phyloP scores from a whole-genome alignment of 176 grass and related monocot genomes.

The Tillandsia leiboldiana region DNA sequence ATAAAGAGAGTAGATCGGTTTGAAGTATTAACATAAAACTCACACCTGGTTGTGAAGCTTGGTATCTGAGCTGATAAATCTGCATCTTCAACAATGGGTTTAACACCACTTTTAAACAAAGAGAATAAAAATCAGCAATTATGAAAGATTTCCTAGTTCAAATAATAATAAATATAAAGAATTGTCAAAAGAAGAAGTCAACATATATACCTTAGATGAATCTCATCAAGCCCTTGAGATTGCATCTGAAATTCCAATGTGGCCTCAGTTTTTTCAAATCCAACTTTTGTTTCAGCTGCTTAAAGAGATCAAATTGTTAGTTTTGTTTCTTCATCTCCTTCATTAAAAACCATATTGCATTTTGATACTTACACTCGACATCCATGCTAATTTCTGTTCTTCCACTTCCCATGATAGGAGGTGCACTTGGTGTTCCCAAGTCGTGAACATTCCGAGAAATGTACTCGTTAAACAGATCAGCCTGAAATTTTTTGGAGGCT shows the following conservation, averaged over 20 bases:
- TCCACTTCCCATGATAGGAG: conserved; percentile 56
- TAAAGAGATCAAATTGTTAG: conserved; percentile 3
- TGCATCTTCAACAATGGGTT: conserved; percentile 31
- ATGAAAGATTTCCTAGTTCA: neutral
- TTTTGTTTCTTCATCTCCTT: conserved; percentile 3
- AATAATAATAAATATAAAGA: neutral
- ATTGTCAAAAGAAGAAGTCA: neutral
- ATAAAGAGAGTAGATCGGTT: neutral
- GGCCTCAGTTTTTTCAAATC: conserved; percentile 18
- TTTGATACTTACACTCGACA: conserved; percentile 21
- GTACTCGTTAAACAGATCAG: conserved; percentile 25
- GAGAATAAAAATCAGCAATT: neutral
- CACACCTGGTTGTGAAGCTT: conserved; percentile 60
- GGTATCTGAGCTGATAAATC: conserved; percentile 51
- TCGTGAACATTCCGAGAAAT: conserved; percentile 21
- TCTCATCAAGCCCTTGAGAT: conserved; percentile 31
- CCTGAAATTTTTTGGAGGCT: conserved; percentile 15
- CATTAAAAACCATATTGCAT: neutral
- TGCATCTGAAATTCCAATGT: conserved; percentile 36
- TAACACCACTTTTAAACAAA: conserved; percentile 20
- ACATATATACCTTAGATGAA: conserved; percentile 30
- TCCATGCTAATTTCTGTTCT: conserved; percentile 25
- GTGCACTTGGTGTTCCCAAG: conserved; percentile 61
- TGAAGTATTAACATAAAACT: neutral
- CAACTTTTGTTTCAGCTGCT: conserved; percentile 19